These are phyloP conservation scores for Ophiocytium majus DNA, from an alignment of 352 stramenopile species.

Conservation along the genomic window DNA sequence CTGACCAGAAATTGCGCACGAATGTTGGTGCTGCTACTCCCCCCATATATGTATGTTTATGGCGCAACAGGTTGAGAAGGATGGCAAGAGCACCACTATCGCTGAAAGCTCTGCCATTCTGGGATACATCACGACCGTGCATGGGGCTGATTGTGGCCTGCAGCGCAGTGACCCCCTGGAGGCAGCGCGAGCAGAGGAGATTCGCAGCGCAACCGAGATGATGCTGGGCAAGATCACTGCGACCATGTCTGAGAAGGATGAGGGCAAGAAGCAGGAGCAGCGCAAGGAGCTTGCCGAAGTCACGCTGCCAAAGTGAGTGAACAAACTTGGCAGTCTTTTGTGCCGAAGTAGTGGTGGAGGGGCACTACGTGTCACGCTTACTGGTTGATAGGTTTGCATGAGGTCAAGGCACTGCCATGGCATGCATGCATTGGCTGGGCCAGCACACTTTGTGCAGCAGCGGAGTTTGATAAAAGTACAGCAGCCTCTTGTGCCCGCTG, in stretches of 20 bases:
- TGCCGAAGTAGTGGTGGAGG: too few species aligned
- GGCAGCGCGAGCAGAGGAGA: neutral
- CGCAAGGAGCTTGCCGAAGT: neutral
- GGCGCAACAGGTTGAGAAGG: neutral
- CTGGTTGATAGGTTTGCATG: too few species aligned
- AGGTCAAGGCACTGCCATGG: too few species aligned
- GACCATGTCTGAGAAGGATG: neutral
- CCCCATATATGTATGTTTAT: too few species aligned
- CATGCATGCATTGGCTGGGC: too few species aligned
- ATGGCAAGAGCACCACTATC: neutral
- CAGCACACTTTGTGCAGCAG: too few species aligned
- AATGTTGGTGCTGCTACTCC: too few species aligned
- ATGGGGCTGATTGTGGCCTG: neutral
- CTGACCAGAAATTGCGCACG: too few species aligned
- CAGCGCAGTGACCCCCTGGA: slow-evolving; percentile 3
- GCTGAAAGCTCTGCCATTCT: neutral
- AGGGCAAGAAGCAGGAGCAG: neutral
- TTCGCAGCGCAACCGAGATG: neutral
- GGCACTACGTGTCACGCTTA: too few species aligned
- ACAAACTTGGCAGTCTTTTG: too few species aligned
- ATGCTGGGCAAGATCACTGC: neutral
- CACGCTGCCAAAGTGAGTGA: neutral
- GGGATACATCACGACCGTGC: neutral
- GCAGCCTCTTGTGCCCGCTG: too few species aligned
- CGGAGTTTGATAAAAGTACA: too few species aligned